Percentiles rank a stretch among this genome's conserved stretches.
These are phyloP conservation scores for Tricholoma sp. DNA, from an alignment of 768 basidiomycete species.

Conservation along the genomic window DNA sequence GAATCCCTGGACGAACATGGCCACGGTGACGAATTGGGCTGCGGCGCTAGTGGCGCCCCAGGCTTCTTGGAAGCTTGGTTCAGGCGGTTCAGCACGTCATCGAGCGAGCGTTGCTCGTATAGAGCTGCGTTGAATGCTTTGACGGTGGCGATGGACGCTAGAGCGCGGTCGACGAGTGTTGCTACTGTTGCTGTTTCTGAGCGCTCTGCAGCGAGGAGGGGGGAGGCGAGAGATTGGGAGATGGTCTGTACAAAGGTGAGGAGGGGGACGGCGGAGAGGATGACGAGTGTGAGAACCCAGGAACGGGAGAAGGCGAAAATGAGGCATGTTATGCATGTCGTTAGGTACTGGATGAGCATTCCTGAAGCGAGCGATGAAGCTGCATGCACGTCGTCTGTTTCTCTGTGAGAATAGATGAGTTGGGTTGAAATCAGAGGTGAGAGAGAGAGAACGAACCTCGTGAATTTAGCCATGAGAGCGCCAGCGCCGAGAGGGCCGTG, in stretches of 20 bases:
- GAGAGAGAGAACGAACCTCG: constrained; percentile 24
- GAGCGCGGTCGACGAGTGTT: constrained; percentile 73
- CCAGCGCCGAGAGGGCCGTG: constrained; percentile 4
- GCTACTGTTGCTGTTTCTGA: constrained; percentile 64
- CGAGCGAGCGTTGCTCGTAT: constrained; percentile 38
- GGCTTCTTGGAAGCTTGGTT: constrained; percentile 53
- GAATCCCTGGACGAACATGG: constrained; percentile 95
- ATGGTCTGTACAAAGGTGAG: constrained; percentile 72
- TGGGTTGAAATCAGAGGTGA: too few relatives aligned
- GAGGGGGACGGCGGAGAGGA: constrained; percentile 83
- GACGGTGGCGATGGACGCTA: constrained; percentile 79
- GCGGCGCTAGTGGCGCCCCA: constrained; percentile 66
- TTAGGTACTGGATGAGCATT: constrained; percentile 72
- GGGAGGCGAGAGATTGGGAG: constrained; percentile 65
- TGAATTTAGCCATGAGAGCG: constrained; percentile 3
- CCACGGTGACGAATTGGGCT: constrained; percentile 79
- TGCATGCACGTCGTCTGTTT: constrained; percentile 89
- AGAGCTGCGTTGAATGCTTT: constrained; percentile 84
- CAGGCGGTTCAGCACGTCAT: constrained; percentile 40
- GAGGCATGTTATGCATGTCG: constrained; percentile 75
- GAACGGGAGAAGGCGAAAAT: constrained; percentile 78
- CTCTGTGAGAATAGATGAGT: too few relatives aligned
- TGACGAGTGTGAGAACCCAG: constrained; percentile 83
- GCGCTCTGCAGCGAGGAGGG: constrained; percentile 66
- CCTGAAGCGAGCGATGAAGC: constrained; percentile 81